phyloP scores from a whole-genome alignment of 2,329 filamentous ascomycete genomes.

The Trichophyton simii region DNA sequence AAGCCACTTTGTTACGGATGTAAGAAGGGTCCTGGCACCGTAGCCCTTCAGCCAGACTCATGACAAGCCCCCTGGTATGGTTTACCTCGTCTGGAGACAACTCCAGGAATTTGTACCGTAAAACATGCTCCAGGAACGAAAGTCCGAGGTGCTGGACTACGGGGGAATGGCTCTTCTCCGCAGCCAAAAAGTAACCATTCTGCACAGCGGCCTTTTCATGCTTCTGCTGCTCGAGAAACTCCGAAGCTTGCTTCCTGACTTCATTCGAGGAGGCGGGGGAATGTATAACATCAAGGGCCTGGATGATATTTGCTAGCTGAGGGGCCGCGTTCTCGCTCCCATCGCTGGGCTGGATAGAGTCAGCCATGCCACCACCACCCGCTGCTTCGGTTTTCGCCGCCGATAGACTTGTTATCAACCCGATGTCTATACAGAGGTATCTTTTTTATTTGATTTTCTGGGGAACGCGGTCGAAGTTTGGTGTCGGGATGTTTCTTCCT shows the following conservation, averaged over 20 bases:
- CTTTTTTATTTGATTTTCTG: neutral
- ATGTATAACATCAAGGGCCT: constrained; percentile 80
- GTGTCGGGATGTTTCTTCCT: neutral
- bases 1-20: constrained; percentile 82
- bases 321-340: constrained; percentile 1
- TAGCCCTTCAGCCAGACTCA: constrained; percentile 63
- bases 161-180: constrained; percentile 59
- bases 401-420: neutral
- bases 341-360: neutral
- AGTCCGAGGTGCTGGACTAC: constrained; percentile 88
- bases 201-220: constrained; percentile 63
- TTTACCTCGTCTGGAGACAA: constrained; percentile 56
- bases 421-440: neutral
- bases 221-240: constrained; percentile 79
- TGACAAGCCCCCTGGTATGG: constrained; percentile 61
- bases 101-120: constrained; percentile 71
- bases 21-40: constrained; percentile 63
- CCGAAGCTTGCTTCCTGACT: constrained; percentile 66
- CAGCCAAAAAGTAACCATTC: constrained; percentile 72
- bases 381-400: neutral
- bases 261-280: constrained; percentile 68
- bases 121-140: constrained; percentile 77
- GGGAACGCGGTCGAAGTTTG: neutral
- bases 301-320: constrained; percentile 46
- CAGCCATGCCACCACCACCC: neutral